These are phyloP conservation scores for Sapria himalayana DNA, from an alignment of 345 rosid species.

Conservation along the genomic window DNA sequence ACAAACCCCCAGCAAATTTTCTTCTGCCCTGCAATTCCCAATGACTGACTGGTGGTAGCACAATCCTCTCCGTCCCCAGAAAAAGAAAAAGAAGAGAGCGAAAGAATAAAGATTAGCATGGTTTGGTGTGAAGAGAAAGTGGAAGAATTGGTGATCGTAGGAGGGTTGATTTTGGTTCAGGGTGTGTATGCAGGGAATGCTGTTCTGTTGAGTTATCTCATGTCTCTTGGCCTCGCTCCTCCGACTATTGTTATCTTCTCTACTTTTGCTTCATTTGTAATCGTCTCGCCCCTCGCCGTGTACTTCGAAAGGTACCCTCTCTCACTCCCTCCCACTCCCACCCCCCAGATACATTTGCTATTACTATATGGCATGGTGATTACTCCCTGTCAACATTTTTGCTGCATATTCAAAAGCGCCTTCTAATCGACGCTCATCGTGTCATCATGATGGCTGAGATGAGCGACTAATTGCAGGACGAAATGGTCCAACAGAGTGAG, in stretches of 20 bases:
- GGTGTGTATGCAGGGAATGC: slow-evolving; percentile 47
- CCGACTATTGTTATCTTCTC: slow-evolving; percentile 48
- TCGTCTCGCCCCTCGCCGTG: slow-evolving; percentile 48
- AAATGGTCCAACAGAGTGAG: slow-evolving; percentile 44
- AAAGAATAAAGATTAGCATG: slow-evolving; percentile 6
- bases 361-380: no score
- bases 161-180: slow-evolving; percentile 47
- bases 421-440: no score
- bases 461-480: slow-evolving; percentile 23
- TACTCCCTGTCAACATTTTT: no score
- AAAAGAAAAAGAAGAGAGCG: slow-evolving; percentile 3
- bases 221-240: slow-evolving; percentile 56
- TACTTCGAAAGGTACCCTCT: slow-evolving; percentile 41
- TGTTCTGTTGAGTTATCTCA: slow-evolving; percentile 41
- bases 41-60: no score
- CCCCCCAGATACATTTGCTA: no score
- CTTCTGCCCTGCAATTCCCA: no score
- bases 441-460: no score
- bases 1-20: no score
- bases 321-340: not conserved
- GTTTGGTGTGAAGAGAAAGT: slow-evolving; percentile 15
- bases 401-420: no score
- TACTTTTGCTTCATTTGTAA: slow-evolving; percentile 46
- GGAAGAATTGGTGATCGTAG: slow-evolving; percentile 36
- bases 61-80: no score